These are phyloP conservation scores for Pisolithus albus DNA, from an alignment of 768 basidiomycete species.

Conservation along the genomic window DNA sequence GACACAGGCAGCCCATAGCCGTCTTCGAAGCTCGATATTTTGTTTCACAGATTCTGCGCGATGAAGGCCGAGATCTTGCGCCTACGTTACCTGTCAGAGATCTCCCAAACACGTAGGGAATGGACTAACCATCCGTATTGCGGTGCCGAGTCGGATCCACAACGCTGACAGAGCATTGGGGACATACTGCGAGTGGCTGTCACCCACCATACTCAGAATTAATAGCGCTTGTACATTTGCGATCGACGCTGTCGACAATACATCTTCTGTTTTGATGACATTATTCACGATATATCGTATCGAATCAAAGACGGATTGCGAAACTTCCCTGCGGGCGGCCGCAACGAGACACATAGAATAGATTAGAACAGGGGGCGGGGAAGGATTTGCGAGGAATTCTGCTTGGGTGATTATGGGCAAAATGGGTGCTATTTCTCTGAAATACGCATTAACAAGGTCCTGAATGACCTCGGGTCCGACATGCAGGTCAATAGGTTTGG, in stretches of 20 bases:
- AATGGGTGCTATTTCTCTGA: slow-evolving; percentile 79
- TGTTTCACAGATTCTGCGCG: slow-evolving; percentile 83
- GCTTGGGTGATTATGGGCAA: slow-evolving; percentile 83
- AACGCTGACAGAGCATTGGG: slow-evolving; percentile 80
- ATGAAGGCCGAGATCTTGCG: slow-evolving; percentile 94
- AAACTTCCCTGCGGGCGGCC: slow-evolving; percentile 76
- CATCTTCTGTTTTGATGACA: slow-evolving; percentile 84
- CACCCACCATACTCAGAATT: slow-evolving; percentile 81
- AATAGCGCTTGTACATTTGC: slow-evolving; percentile 84
- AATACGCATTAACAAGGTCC: slow-evolving; percentile 85
- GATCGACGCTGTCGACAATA: slow-evolving; percentile 79
- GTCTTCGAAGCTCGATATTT: slow-evolving; percentile 77
- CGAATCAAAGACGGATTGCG: slow-evolving; percentile 81
- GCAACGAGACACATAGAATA: slow-evolving; percentile 95
- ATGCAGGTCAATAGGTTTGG: slow-evolving; percentile 62
- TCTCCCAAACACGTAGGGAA: slow-evolving; percentile 1
- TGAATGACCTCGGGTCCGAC: slow-evolving; percentile 76
- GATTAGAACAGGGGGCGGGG: slow-evolving; percentile 74
- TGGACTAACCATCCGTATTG: slow-evolving; percentile 82
- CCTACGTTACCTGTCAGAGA: slow-evolving; percentile 40
- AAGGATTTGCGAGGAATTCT: slow-evolving; percentile 75
- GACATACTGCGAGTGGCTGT: slow-evolving; percentile 86
- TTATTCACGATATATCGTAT: slow-evolving; percentile 83
- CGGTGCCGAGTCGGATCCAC: slow-evolving; percentile 80
- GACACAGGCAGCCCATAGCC: slow-evolving; percentile 92